These are phyloP conservation scores for Bromus sterilis DNA, from an alignment of 176 grass and related monocot genomes.

Conservation along the genomic window DNA sequence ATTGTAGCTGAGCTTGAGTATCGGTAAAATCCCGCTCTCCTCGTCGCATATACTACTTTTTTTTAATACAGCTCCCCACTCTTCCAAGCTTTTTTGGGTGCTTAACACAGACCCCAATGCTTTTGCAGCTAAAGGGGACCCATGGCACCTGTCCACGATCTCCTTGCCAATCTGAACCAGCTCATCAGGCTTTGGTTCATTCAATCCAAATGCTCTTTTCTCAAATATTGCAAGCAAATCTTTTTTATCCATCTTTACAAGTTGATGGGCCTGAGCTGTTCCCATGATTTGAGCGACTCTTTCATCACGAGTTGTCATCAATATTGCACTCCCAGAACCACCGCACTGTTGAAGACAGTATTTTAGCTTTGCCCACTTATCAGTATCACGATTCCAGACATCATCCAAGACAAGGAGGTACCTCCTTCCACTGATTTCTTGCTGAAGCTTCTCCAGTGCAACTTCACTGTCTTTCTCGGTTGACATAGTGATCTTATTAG, in stretches of 20 bases:
- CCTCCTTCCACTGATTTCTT: background rate
- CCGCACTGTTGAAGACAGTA: background rate
- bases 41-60: background rate
- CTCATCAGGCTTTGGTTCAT: background rate
- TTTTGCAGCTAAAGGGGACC: background rate
- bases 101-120: background rate
- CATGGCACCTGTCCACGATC: background rate
- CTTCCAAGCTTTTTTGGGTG: background rate
- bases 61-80: background rate
- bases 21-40: background rate
- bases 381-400: slow-evolving; percentile 8
- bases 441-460: background rate
- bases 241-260: background rate
- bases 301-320: slow-evolving; percentile 12
- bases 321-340: background rate
- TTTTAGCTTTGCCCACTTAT: background rate
- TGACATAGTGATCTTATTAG: background rate
- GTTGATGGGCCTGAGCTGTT: background rate
- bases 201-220: background rate
- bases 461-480: background rate
- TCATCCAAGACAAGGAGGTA: slow-evolving; percentile 29
- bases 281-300: background rate
- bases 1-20: too few relatives aligned
- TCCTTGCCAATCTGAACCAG: background rate
- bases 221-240: background rate